These are phyloP conservation scores for Fallopia convolvulus DNA, from an alignment of 148 eudicot genomes.

Conservation along the genomic window DNA sequence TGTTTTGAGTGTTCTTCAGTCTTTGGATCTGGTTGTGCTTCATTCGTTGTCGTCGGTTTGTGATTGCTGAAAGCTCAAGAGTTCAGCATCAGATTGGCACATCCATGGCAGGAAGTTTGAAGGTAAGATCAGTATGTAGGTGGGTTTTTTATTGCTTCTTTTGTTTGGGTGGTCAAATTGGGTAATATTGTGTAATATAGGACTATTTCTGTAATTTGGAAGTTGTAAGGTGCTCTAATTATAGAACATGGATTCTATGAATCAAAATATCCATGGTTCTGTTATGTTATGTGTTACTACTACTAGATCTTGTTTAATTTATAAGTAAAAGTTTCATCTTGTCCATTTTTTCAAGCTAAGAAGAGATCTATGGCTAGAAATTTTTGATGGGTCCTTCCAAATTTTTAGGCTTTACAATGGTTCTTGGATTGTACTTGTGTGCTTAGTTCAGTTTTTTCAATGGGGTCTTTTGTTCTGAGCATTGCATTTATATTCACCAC, in stretches of 20 bases:
- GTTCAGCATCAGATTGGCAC: constrained; percentile 4
- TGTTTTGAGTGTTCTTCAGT: background rate
- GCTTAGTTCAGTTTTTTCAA: background rate
- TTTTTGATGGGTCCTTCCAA: background rate
- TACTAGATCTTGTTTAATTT: background rate
- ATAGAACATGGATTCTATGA: constrained; percentile 8
- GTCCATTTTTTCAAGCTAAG: background rate
- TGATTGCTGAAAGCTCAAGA: background rate
- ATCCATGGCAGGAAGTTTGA: background rate
- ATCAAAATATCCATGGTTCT: constrained; percentile 7
- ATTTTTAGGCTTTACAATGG: background rate
- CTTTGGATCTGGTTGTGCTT: background rate
- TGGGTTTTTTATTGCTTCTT: background rate
- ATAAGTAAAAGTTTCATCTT: background rate
- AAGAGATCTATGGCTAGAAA: background rate
- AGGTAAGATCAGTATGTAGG: background rate
- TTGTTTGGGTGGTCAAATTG: constrained; percentile 4
- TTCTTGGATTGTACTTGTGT: background rate
- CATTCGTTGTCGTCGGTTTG: background rate
- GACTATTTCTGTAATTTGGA: background rate
- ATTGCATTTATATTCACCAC: background rate
- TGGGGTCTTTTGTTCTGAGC: background rate
- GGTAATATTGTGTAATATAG: constrained; percentile 5
- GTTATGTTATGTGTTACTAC: background rate
- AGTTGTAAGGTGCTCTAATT: constrained; percentile 16